Conservation (phyloP, 78 protist species). For the Chrysochromulina tobinii region DNA sequence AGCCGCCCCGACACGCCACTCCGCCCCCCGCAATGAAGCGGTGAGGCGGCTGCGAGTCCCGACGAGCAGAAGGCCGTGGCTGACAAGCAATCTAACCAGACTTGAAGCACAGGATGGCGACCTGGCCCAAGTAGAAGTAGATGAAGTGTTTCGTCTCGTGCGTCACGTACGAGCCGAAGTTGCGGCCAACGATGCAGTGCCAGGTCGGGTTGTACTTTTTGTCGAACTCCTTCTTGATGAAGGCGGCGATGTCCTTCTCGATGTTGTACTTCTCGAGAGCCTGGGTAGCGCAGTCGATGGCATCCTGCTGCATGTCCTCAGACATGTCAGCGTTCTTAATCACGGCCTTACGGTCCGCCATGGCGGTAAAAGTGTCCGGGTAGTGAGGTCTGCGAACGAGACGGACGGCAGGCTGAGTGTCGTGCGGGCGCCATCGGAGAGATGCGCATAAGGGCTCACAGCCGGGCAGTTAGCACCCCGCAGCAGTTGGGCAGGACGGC, state of each 20-base stretch:
- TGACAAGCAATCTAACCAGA: conserved; percentile 64
- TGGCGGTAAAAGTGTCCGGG: not conserved
- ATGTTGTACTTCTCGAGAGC: conserved; percentile 89
- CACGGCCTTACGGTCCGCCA: conserved; percentile 76
- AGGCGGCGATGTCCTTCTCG: conserved; percentile 97
- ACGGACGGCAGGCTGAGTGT: no score
- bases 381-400: no score
- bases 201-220: conserved; percentile 96
- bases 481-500: no score
- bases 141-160: conserved; percentile 98
- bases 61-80: no score
- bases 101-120: conserved; percentile 90
- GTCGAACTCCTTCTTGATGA: conserved; percentile 98
- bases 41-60: no score
- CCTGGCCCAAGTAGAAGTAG: conserved; percentile 97
- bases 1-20: no score
- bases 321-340: conserved; percentile 91
- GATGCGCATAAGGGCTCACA: no score
- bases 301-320: conserved; percentile 97
- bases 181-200: conserved; percentile 96
- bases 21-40: no score
- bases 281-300: conserved; percentile 75
- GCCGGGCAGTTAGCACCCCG: no score
- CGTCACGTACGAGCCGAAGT: conserved; percentile 98
- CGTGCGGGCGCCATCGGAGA: no score